These are phyloP conservation scores for Ceratocystis alfenasii DNA, from an alignment of 2,329 filamentous ascomycete species.

Conservation along the genomic window DNA sequence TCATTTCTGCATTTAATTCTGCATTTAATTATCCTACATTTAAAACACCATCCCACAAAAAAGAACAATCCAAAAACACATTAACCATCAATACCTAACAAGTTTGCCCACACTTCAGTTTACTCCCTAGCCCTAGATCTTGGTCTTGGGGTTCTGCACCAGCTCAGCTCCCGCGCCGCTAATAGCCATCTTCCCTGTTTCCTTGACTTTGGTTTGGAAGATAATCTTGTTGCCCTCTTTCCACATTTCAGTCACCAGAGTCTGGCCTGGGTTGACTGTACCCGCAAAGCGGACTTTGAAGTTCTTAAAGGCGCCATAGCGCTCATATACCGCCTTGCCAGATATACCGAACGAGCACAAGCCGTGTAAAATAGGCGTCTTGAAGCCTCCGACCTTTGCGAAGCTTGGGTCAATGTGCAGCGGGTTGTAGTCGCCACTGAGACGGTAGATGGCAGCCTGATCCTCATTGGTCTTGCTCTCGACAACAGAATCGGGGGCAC, in stretches of 20 bases:
- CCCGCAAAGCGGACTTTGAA: slow-evolving; percentile 88
- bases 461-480: slow-evolving; percentile 81
- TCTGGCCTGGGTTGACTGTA: slow-evolving; percentile 74
- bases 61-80: not conserved
- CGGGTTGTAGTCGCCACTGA: slow-evolving; percentile 92
- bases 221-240: slow-evolving; percentile 67
- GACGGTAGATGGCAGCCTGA: slow-evolving; percentile 83
- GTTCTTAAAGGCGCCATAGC: slow-evolving; percentile 73
- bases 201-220: slow-evolving; percentile 81
- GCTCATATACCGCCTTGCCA: slow-evolving; percentile 78
- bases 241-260: slow-evolving; percentile 91
- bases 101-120: not conserved
- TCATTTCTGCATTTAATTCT: not conserved
- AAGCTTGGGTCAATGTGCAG: slow-evolving; percentile 92
- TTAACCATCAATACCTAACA: not conserved
- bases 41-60: not conserved
- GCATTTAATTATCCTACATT: not conserved
- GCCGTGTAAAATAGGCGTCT: slow-evolving; percentile 89
- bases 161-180: slow-evolving; percentile 70
- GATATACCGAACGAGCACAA: slow-evolving; percentile 88
- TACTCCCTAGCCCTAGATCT: slow-evolving; percentile 12
- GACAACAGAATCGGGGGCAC: slow-evolving; percentile 66
- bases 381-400: slow-evolving; percentile 90
- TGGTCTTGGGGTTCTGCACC: slow-evolving; percentile 27
- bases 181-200: slow-evolving; percentile 84